These are phyloP conservation scores for Cyclospora cayetanensis DNA, from an alignment of 169 alveolate species.

Conservation along the genomic window DNA sequence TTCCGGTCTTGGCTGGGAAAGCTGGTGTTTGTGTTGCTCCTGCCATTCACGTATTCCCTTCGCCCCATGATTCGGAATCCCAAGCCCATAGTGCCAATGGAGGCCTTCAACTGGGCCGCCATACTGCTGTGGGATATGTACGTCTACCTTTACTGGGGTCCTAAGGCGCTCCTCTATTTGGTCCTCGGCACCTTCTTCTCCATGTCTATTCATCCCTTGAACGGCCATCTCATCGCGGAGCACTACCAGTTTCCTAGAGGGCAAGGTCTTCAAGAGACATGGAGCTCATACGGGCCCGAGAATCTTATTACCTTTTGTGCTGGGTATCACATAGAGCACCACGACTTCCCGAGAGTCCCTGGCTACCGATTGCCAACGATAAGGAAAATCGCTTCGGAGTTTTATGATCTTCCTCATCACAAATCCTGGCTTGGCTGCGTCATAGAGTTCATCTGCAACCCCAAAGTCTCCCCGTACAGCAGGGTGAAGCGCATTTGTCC, in stretches of 20 bases:
- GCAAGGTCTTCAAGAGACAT: slow-evolving; percentile 80
- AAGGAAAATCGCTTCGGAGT: slow-evolving; percentile 78
- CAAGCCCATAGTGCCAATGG: slow-evolving; percentile 65
- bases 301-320: slow-evolving; percentile 81
- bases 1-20: slow-evolving; percentile 74
- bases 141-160: slow-evolving; percentile 68
- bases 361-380: slow-evolving; percentile 78
- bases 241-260: slow-evolving; percentile 78
- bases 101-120: slow-evolving; percentile 73
- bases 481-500: not conserved
- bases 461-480: slow-evolving; percentile 10
- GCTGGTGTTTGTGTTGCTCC: slow-evolving; percentile 70
- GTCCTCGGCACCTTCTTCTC: slow-evolving; percentile 76
- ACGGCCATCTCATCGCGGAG: slow-evolving; percentile 87
- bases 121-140: slow-evolving; percentile 64
- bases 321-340: slow-evolving; percentile 89
- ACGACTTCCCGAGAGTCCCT: slow-evolving; percentile 83
- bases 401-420: slow-evolving; percentile 77
- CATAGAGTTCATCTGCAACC: slow-evolving; percentile 10
- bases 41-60: slow-evolving; percentile 77
- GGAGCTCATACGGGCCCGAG: slow-evolving; percentile 82
- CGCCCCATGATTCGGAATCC: slow-evolving; percentile 80
- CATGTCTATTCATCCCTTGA: slow-evolving; percentile 80
- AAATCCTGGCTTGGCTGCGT: slow-evolving; percentile 40
- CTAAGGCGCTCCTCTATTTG: slow-evolving; percentile 74